Evolutionary conservation across 106 monocot genomes (phyloP).

Genomic region (Dendrobium officinale): DNA sequence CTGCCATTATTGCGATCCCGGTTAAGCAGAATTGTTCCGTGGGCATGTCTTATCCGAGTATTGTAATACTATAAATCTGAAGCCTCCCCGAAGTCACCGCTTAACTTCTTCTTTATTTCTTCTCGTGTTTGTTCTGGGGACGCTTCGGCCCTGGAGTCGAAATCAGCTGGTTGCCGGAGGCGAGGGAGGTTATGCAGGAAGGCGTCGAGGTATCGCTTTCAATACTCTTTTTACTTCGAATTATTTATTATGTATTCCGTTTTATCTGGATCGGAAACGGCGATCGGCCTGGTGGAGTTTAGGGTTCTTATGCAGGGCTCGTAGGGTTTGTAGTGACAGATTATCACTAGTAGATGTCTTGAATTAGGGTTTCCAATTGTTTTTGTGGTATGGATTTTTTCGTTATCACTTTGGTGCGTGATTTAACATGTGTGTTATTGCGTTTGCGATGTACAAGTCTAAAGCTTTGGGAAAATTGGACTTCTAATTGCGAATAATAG

Average conservation of each 20-base stretch:
- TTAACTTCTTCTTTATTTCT: background rate
- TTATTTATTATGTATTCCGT: background rate
- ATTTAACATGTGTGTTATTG: background rate
- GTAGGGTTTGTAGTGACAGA: background rate
- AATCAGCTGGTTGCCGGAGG: slow-evolving; percentile 3
- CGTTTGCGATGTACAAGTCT: background rate
- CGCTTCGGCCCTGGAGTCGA: slow-evolving; percentile 9
- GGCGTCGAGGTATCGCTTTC: background rate
- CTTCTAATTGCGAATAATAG: background rate
- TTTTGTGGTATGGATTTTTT: background rate
- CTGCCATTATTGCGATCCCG: slow-evolving; percentile 2
- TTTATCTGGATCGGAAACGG: background rate
- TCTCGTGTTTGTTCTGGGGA: background rate
- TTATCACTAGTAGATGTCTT: background rate
- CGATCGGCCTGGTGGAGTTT: background rate
- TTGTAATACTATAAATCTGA: background rate
- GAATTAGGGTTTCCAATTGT: background rate
- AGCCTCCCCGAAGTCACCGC: background rate
- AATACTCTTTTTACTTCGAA: background rate
- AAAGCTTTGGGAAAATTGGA: background rate
- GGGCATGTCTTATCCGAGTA: background rate
- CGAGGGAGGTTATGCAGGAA: slow-evolving; percentile 11
- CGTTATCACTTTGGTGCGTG: background rate
- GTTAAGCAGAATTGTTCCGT: background rate
- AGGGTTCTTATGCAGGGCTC: background rate